A percentile compares a stretch with the other conserved stretches of the same genome.
These are phyloP conservation scores for Colletotrichum orchidophilum DNA, from an alignment of 2,329 filamentous ascomycete species.

Conservation along the genomic window DNA sequence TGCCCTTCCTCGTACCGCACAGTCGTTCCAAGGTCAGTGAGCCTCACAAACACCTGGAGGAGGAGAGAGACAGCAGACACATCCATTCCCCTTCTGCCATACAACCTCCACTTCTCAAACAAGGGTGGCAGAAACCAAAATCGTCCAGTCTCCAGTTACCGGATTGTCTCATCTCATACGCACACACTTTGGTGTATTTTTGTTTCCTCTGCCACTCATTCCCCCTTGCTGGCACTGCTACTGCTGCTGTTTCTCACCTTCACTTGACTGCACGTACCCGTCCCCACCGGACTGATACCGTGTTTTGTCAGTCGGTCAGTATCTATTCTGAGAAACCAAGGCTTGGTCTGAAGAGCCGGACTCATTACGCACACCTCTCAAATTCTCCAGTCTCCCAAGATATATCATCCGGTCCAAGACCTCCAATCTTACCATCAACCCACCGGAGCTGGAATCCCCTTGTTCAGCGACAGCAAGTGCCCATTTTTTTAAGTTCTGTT, in stretches of 20 bases:
- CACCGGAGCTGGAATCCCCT: conserved; percentile 32
- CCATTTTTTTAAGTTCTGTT: background rate
- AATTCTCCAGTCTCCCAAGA: background rate
- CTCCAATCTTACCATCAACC: conserved; percentile 6
- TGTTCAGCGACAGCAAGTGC: conserved; percentile 21
- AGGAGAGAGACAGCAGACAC: conserved; percentile 3
- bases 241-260: background rate
- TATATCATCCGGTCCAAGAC: conserved; percentile 32
- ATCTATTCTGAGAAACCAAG: conserved; percentile 30
- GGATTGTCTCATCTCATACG: conserved; percentile 31
- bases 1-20: conserved; percentile 17
- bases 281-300: conserved; percentile 32
- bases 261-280: conserved; percentile 4
- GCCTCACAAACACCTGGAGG: conserved; percentile 6
- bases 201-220: background rate
- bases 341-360: conserved; percentile 27
- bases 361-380: background rate
- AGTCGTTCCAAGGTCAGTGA: conserved; percentile 7
- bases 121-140: conserved; percentile 20
- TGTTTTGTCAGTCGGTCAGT: conserved; percentile 18
- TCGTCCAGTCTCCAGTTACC: conserved; percentile 17
- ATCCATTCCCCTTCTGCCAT: background rate
- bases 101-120: conserved; percentile 15
- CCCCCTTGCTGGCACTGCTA: background rate
- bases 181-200: conserved; percentile 17